phyloP scores from a whole-genome alignment of 2,329 filamentous ascomycete genomes.

The Magnaporthales sp. region DNA sequence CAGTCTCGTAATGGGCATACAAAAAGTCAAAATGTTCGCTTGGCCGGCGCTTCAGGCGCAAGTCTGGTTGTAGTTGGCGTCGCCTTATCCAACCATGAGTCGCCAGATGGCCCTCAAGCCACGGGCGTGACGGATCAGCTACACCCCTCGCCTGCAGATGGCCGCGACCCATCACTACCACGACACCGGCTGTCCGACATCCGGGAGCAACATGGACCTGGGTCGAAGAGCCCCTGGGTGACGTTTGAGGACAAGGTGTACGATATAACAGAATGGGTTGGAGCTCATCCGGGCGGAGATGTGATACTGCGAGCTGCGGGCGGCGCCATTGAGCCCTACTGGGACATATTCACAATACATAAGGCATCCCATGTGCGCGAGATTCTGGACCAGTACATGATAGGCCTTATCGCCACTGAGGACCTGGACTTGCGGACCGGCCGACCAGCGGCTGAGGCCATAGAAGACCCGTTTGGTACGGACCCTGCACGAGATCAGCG shows the following conservation, averaged over 20 bases:
- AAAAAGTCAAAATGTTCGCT: background rate
- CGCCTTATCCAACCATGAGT: background rate
- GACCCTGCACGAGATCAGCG: conserved; percentile 44
- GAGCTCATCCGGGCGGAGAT: conserved; percentile 57
- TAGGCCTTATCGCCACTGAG: conserved; percentile 49
- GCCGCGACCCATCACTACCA: conserved; percentile 13
- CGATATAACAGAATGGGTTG: conserved; percentile 62
- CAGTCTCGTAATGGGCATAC: background rate
- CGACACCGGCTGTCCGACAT: conserved; percentile 15
- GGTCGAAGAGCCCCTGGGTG: conserved; percentile 44
- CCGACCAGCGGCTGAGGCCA: conserved; percentile 37
- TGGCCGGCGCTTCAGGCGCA: conserved; percentile 2
- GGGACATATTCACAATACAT: conserved; percentile 63
- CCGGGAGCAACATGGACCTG: conserved; percentile 11
- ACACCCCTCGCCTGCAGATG: conserved; percentile 6
- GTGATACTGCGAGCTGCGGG: conserved; percentile 60
- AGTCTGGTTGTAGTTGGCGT: background rate
- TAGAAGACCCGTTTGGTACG: conserved; percentile 52
- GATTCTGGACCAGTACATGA: conserved; percentile 55
- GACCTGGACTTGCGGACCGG: conserved; percentile 47
- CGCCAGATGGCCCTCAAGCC: background rate
- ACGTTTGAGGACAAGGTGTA: conserved; percentile 57
- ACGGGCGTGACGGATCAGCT: background rate
- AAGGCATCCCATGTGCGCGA: conserved; percentile 56
- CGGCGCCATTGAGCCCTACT: conserved; percentile 57